phyloP scores from a whole-genome alignment of 352 stramenopile genomes.

The Globisporangium abappressorium region DNA sequence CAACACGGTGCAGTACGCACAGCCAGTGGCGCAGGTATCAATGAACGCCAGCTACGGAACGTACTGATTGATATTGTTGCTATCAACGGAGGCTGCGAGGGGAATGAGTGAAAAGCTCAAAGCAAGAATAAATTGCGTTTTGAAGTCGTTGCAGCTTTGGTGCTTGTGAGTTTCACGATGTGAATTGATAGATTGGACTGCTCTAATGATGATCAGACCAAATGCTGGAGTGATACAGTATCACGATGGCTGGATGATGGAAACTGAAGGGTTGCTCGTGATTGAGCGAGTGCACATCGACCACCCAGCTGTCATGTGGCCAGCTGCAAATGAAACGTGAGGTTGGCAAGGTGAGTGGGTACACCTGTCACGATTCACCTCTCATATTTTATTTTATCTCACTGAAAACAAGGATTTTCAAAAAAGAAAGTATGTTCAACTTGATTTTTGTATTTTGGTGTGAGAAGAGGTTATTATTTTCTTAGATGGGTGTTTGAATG shows the following conservation, averaged over 20 bases:
- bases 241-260: background rate
- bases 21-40: background rate
- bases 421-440: too few species aligned
- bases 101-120: background rate
- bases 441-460: too few species aligned
- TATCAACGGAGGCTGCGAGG: background rate
- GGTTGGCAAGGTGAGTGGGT: background rate
- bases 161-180: background rate
- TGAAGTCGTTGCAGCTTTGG: background rate
- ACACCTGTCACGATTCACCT: background rate
- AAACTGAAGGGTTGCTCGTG: background rate
- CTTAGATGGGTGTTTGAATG: background rate
- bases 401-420: too few species aligned
- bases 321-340: background rate
- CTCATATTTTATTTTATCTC: background rate
- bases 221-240: too few species aligned
- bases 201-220: too few species aligned
- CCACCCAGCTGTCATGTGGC: background rate
- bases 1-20: constrained; percentile 30
- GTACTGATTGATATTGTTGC: constrained; percentile 1
- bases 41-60: constrained; percentile 12
- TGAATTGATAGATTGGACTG: background rate
- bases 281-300: background rate
- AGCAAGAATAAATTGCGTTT: background rate
- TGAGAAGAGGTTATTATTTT: background rate